Evolutionary conservation across 2,329 filamentous ascomycete genomes (phyloP).

Genomic region (Mariannaea sp.): DNA sequence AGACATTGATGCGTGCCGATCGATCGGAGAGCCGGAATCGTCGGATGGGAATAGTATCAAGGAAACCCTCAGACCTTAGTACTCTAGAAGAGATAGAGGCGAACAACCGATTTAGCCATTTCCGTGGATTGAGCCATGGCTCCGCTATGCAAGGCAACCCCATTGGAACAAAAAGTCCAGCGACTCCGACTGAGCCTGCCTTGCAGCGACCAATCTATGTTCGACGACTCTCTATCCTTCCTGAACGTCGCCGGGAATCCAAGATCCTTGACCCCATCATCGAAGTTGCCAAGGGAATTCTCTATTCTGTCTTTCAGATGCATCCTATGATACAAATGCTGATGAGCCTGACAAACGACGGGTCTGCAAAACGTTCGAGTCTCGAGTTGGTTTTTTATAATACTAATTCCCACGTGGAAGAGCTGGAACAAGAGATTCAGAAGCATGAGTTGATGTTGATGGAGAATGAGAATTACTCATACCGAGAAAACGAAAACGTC

Average conservation of each 20-base stretch:
- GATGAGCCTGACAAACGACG: slow-evolving; percentile 64
- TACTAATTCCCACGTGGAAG: slow-evolving; percentile 68
- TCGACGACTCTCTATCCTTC: slow-evolving; percentile 65
- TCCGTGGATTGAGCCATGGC: slow-evolving; percentile 69
- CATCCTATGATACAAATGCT: slow-evolving; percentile 71
- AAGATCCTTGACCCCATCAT: slow-evolving; percentile 64
- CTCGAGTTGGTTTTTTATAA: slow-evolving; percentile 71
- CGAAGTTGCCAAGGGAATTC: slow-evolving; percentile 68
- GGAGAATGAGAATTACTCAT: slow-evolving; percentile 54
- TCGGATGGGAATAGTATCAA: slow-evolving; percentile 68
- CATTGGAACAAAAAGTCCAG: slow-evolving; percentile 56
- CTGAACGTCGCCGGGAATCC: slow-evolving; percentile 66
- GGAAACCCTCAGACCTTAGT: slow-evolving; percentile 63
- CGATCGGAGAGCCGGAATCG: slow-evolving; percentile 60
- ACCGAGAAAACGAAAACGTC: slow-evolving; percentile 65
- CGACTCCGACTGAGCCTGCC: slow-evolving; percentile 62
- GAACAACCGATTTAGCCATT: slow-evolving; percentile 70
- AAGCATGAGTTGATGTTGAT: slow-evolving; percentile 57
- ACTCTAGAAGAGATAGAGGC: slow-evolving; percentile 66
- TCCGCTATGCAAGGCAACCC: slow-evolving; percentile 66
- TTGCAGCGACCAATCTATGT: slow-evolving; percentile 66
- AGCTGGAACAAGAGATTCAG: slow-evolving; percentile 68
- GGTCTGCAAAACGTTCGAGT: slow-evolving; percentile 64
- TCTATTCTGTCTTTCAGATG: slow-evolving; percentile 70
- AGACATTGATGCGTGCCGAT: slow-evolving; percentile 60